Conservation (phyloP, 805 yeast species). For the Yueomyces sp. region DNA sequence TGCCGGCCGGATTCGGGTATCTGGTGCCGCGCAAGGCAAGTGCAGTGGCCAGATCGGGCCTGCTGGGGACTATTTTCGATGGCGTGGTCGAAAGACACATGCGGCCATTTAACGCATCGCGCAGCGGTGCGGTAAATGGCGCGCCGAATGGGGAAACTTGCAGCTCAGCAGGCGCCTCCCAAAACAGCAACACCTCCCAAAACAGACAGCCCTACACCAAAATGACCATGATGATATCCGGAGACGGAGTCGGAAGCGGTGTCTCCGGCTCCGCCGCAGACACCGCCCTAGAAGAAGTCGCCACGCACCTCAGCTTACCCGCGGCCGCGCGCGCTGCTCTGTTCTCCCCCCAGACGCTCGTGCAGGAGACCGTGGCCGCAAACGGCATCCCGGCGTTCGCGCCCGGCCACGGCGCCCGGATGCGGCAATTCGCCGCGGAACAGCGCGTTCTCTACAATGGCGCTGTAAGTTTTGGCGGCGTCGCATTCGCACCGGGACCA, state of each 20-base stretch:
- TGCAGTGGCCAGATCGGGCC: not conserved
- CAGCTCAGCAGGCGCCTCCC: too few species aligned
- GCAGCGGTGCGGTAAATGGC: too few species aligned
- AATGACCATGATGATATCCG: not conserved
- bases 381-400: not conserved
- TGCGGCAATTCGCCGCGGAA: not conserved
- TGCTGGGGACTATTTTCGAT: not conserved
- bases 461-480: not conserved
- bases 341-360: not conserved
- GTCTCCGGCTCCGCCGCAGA: too few species aligned
- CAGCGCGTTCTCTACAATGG: not conserved
- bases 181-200: too few species aligned
- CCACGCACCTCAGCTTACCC: too few species aligned
- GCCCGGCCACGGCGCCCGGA: not conserved
- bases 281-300: too few species aligned
- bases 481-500: not conserved
- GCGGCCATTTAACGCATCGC: too few species aligned
- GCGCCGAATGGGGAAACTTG: too few species aligned
- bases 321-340: too few species aligned
- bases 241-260: not conserved
- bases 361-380: not conserved
- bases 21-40: not conserved
- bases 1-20: not conserved
- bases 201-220: not conserved
- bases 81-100: not conserved